phyloP scores from a whole-genome alignment of 331 rosid species.

The Phaseolus coccineus region DNA sequence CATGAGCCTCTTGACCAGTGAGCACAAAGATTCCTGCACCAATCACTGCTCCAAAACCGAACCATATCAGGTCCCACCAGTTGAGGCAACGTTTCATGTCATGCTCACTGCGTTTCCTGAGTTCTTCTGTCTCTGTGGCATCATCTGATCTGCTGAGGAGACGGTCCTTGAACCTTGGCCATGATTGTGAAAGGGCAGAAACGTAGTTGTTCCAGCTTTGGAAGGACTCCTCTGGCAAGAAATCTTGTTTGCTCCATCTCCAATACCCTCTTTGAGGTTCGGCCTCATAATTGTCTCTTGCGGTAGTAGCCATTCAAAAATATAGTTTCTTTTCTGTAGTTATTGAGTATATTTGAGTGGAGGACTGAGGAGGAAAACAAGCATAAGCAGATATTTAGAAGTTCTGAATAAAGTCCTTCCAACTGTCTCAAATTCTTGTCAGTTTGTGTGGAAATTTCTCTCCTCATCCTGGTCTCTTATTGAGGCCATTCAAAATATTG shows the following conservation, averaged over 20 bases:
- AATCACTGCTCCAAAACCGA: conserved; percentile 62
- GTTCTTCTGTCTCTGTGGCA: conserved; percentile 43
- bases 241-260: conserved; percentile 82
- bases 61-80: conserved; percentile 82
- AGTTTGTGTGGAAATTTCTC: background rate
- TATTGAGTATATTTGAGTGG: background rate
- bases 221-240: conserved; percentile 78
- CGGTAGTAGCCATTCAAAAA: conserved; percentile 33
- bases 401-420: background rate
- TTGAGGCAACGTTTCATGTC: conserved; percentile 67
- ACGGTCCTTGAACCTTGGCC: conserved; percentile 59
- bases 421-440: background rate
- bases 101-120: conserved; percentile 52
- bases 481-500: no score
- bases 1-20: conserved; percentile 58
- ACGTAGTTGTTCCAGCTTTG: conserved; percentile 53
- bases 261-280: conserved; percentile 63
- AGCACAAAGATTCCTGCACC: conserved; percentile 70
- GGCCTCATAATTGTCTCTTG: conserved; percentile 17
- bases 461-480: background rate
- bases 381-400: background rate
- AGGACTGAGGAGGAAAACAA: background rate
- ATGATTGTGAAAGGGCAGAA: conserved; percentile 49
- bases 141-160: conserved; percentile 56
- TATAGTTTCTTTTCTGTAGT: background rate